These are phyloP conservation scores for Amyloporia xantha DNA, from an alignment of 768 basidiomycete species.

Conservation along the genomic window DNA sequence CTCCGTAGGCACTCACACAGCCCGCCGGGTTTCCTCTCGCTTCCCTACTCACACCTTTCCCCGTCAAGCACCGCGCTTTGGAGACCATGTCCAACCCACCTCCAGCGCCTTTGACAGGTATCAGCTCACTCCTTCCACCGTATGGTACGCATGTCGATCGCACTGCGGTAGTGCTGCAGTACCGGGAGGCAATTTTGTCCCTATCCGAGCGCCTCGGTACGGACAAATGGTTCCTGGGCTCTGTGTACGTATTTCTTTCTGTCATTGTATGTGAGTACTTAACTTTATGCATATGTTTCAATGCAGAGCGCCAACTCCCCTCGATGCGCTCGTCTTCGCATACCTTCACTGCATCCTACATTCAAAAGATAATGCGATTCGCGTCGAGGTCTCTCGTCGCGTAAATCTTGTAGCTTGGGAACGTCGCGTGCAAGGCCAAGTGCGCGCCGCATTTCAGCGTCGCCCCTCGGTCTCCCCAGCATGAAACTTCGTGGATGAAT, in stretches of 20 bases:
- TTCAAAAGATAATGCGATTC: constrained; percentile 31
- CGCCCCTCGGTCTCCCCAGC: background rate
- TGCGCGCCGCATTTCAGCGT: constrained; percentile 44
- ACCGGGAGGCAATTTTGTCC: constrained; percentile 63
- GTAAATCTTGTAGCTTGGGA: constrained; percentile 83
- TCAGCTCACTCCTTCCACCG: constrained; percentile 53
- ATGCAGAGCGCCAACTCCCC: constrained; percentile 61
- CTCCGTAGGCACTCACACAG: constrained; percentile 40
- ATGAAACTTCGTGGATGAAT: no score
- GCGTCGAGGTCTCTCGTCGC: constrained; percentile 61
- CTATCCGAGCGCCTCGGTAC: constrained; percentile 70
- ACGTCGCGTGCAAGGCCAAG: constrained; percentile 51
- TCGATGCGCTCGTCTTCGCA: constrained; percentile 79
- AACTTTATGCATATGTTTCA: background rate
- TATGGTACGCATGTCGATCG: constrained; percentile 53
- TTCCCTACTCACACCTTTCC: constrained; percentile 34
- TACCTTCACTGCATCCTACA: constrained; percentile 67
- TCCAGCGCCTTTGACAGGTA: constrained; percentile 64
- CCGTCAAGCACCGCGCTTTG: constrained; percentile 26
- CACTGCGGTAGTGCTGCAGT: constrained; percentile 46
- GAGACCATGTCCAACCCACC: constrained; percentile 55
- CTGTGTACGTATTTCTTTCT: constrained; percentile 39
- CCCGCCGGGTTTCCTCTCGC: constrained; percentile 38
- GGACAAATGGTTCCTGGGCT: constrained; percentile 79
- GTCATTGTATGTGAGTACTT: background rate